A percentile compares a stretch with the other conserved stretches of the same genome.
These are phyloP conservation scores for Posidonia oceanica DNA, from an alignment of 116 monocot species.

Conservation along the genomic window DNA sequence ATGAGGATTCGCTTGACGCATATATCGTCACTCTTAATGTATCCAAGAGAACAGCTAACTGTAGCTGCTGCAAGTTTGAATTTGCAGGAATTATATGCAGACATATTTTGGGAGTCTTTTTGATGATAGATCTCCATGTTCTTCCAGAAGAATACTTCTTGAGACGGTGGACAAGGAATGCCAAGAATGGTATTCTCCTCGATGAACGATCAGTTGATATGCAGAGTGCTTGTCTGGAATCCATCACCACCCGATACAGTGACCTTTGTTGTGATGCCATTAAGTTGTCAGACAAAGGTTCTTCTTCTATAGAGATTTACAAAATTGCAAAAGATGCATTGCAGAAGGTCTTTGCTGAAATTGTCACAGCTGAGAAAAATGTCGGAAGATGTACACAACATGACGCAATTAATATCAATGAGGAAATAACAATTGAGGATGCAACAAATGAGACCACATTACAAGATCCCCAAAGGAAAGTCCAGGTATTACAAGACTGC, in stretches of 20 bases:
- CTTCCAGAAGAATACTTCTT: conserved; percentile 74
- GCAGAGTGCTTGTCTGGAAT: conserved; percentile 28
- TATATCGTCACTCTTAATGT: conserved; percentile 61
- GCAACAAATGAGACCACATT: conserved; percentile 6
- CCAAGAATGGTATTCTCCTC: conserved; percentile 31
- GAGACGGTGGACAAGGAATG: conserved; percentile 79
- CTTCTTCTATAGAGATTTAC: conserved; percentile 52
- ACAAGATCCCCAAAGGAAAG: conserved; percentile 20
- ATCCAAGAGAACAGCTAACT: conserved; percentile 46
- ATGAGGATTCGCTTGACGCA: conserved; percentile 66
- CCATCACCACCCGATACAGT: conserved; percentile 51
- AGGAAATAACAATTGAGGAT: conserved; percentile 74
- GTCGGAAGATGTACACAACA: conserved; percentile 34
- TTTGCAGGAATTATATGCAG: conserved; percentile 88
- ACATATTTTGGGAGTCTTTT: conserved; percentile 71
- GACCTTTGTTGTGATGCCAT: conserved; percentile 76
- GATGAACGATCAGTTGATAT: conserved; percentile 23
- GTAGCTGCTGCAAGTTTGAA: conserved; percentile 83
- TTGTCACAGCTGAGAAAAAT: conserved; percentile 51
- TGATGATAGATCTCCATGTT: conserved; percentile 69
- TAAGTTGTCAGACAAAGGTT: conserved; percentile 70
- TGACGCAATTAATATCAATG: conserved; percentile 94
- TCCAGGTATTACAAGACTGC: background rate
- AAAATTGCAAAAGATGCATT: conserved; percentile 67
- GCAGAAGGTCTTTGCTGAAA: conserved; percentile 64